Conservation (phyloP, 768 basidiomycete species). For the Mycena epipterygia region DNA sequence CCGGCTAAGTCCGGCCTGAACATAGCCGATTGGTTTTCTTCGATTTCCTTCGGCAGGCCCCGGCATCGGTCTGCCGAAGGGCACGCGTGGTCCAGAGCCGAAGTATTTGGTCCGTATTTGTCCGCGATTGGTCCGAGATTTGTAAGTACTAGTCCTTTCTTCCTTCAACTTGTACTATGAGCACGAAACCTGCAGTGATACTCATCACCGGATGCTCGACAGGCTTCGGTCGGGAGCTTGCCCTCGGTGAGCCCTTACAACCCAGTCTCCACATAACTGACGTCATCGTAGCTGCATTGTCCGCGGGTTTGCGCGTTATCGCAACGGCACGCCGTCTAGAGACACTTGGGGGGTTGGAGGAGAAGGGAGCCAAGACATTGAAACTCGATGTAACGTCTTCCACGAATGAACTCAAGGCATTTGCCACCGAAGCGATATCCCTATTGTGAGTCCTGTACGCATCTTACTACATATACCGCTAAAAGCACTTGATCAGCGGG, state of each 20-base stretch:
- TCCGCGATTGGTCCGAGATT: no score
- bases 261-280: background rate
- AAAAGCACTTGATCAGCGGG: constrained; percentile 23
- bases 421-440: constrained; percentile 7
- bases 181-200: background rate
- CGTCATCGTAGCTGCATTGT: constrained; percentile 10
- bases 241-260: background rate
- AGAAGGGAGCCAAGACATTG: constrained; percentile 14
- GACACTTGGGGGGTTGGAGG: background rate
- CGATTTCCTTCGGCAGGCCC: no score
- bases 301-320: constrained; percentile 10
- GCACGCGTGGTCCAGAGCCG: no score
- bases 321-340: constrained; percentile 28
- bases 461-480: no score
- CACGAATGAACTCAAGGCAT: constrained; percentile 5
- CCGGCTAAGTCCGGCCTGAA: no score
- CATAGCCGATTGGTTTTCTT: no score
- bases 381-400: constrained; percentile 22
- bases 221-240: constrained; percentile 24
- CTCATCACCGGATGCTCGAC: constrained; percentile 30
- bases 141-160: no score
- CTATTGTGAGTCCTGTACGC: background rate
- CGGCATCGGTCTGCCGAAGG: no score
- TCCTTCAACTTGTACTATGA: no score
- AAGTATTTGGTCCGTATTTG: no score